phyloP scores from a whole-genome alignment of 306 rosid genomes.

The Acacia confusa region DNA sequence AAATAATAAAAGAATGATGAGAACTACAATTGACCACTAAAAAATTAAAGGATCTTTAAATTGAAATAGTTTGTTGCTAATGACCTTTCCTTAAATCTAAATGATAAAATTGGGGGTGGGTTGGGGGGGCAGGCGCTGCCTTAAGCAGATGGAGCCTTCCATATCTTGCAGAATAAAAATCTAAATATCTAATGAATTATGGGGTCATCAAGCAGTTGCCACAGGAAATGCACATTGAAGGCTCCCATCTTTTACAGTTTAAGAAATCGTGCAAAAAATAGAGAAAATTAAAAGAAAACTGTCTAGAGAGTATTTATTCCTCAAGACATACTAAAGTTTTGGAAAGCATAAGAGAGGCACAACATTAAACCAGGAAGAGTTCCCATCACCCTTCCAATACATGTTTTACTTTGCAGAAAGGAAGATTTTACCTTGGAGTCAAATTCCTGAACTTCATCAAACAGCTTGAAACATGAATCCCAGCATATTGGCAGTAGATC shows the following conservation, averaged over 20 bases:
- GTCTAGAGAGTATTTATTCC: background rate
- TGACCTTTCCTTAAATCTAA: constrained; percentile 27
- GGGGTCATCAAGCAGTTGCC: constrained; percentile 8
- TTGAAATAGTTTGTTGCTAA: constrained; percentile 7
- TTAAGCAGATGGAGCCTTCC: constrained; percentile 21
- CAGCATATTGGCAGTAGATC: constrained; percentile 93
- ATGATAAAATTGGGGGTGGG: background rate
- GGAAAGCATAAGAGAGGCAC: background rate
- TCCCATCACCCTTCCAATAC: background rate
- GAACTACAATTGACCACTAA: constrained; percentile 12
- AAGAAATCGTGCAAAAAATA: background rate
- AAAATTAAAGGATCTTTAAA: constrained; percentile 18
- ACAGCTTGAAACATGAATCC: constrained; percentile 85
- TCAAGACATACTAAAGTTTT: background rate
- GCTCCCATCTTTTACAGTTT: background rate
- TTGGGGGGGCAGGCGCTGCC: too few species aligned
- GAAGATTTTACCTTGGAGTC: constrained; percentile 80
- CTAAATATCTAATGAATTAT: background rate
- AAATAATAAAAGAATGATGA: constrained; percentile 35
- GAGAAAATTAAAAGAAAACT: background rate
- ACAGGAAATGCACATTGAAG: constrained; percentile 12
- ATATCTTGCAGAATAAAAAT: background rate
- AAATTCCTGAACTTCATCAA: constrained; percentile 91
- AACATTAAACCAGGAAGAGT: constrained; percentile 1
- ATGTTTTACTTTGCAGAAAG: background rate